Conservation (phyloP, 371 early-diverging fungal species). For the Mortierella sp. region DNA sequence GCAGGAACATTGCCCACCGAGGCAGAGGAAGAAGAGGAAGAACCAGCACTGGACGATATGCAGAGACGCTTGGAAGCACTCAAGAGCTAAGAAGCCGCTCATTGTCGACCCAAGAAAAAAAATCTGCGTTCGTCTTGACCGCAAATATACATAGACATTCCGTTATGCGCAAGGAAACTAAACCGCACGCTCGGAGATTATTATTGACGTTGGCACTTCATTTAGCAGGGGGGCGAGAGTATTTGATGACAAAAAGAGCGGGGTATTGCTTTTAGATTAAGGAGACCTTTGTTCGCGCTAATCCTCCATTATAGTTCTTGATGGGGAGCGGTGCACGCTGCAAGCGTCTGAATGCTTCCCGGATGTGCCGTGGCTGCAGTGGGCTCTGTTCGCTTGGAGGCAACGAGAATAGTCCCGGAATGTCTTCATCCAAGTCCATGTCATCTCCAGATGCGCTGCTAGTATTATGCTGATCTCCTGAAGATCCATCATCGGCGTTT, state of each 20-base stretch:
- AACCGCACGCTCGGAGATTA: neutral
- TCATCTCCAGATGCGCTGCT: conserved; percentile 10
- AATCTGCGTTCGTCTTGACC: no score
- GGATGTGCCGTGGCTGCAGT: conserved; percentile 86
- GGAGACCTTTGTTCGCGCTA: conserved; percentile 80
- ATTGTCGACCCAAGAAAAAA: no score
- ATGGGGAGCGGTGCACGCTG: conserved; percentile 80
- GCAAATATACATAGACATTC: no score
- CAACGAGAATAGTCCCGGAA: conserved; percentile 76
- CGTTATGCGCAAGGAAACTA: no score
- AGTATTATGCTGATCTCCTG: conserved; percentile 5
- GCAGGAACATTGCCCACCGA: conserved; percentile 44
- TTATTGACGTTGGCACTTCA: neutral
- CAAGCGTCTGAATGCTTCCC: conserved; percentile 89
- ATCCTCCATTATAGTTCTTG: conserved; percentile 81
- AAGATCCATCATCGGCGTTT: conserved; percentile 24
- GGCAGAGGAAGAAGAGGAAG: conserved; percentile 70
- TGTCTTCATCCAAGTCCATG: conserved; percentile 54
- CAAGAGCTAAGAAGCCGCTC: conserved; percentile 43
- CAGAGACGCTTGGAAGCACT: conserved; percentile 85
- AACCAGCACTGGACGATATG: conserved; percentile 86
- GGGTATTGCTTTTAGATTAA: conserved; percentile 63
- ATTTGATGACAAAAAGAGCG: neutral
- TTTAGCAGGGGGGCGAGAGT: no score
- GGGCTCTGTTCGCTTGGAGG: conserved; percentile 86